Evolutionary conservation across 345 rosid species (phyloP).

Genomic region (Punica granatum): DNA sequence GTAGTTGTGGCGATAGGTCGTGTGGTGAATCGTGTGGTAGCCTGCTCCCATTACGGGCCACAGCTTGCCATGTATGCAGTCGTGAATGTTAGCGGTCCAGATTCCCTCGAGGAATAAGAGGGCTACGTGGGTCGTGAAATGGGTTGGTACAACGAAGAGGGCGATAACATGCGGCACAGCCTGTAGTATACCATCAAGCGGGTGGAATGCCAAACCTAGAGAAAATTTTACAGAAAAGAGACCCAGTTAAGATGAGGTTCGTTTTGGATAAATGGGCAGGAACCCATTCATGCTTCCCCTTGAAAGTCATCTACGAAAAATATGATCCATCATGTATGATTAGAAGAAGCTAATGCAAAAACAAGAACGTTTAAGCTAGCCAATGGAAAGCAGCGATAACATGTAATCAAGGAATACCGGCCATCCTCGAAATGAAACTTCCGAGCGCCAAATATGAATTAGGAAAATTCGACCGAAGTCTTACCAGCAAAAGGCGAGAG

Average conservation of each 20-base stretch:
- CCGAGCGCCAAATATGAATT: not conserved
- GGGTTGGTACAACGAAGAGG: constrained; percentile 67
- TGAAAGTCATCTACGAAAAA: too few species aligned
- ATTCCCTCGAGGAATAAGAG: constrained; percentile 72
- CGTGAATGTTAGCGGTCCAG: constrained; percentile 95
- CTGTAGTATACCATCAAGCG: constrained; percentile 85
- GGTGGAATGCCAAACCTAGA: constrained; percentile 90
- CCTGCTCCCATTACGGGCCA: constrained; percentile 99
- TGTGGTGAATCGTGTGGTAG: constrained; percentile 95
- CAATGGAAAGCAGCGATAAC: not conserved
- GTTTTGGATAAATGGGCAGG: too few species aligned
- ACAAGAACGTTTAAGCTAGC: not conserved
- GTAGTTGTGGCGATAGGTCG: constrained; percentile 91
- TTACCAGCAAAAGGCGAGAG: constrained; percentile 96
- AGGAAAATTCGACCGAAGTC: constrained; percentile 11
- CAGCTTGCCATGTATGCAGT: constrained; percentile 68
- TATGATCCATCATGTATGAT: not conserved
- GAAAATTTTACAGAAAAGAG: constrained; percentile 3
- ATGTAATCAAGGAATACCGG: not conserved
- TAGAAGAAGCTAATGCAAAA: not conserved
- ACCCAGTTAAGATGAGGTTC: not conserved
- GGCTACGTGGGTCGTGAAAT: constrained; percentile 62
- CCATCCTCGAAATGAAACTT: not conserved
- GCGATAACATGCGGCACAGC: constrained; percentile 81
- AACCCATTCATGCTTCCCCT: too few species aligned